These are phyloP conservation scores for Rhizoclosmatium globosum DNA, from an alignment of 192 early-diverging fungal genomes.

Conservation along the genomic window DNA sequence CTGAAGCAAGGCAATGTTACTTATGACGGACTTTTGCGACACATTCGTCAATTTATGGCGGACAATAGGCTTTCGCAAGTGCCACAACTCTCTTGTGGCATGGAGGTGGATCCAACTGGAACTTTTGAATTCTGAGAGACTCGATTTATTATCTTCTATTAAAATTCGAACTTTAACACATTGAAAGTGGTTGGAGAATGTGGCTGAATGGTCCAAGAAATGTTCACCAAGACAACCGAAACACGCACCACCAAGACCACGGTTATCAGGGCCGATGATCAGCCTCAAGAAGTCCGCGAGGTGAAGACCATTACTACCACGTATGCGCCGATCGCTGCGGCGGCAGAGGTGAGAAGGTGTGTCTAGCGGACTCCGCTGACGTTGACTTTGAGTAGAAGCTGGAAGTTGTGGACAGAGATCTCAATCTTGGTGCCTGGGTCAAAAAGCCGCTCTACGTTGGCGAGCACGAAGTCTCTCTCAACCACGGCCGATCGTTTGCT, in stretches of 20 bases:
- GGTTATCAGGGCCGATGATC: no score
- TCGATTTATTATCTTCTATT: not conserved
- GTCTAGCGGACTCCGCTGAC: no score
- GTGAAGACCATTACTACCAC: no score
- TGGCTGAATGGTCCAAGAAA: not conserved
- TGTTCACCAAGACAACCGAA: no score
- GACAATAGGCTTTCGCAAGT: not conserved
- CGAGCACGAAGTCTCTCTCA: not conserved
- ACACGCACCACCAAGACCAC: no score
- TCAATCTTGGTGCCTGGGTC: no score
- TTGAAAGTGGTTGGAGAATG: not conserved
- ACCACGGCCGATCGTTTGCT: slow-evolving; percentile 10
- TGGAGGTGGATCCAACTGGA: slow-evolving; percentile 19
- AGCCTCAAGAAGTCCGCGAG: no score
- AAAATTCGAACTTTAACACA: not conserved
- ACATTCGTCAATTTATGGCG: slow-evolving; percentile 20
- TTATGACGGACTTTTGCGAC: not conserved
- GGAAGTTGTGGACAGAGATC: no score
- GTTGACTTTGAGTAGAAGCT: no score
- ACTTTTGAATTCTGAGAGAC: slow-evolving; percentile 24
- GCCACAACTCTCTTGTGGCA: slow-evolving; percentile 13
- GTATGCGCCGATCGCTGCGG: no score
- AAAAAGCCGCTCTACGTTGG: no score
- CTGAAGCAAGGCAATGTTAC: slow-evolving; percentile 4
- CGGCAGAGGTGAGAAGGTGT: no score